A percentile compares a stretch with the other conserved stretches of the same genome.
phyloP scores from a whole-genome alignment of 1,284 basidiomycete species.

The Hypsizygus ulmarius region DNA sequence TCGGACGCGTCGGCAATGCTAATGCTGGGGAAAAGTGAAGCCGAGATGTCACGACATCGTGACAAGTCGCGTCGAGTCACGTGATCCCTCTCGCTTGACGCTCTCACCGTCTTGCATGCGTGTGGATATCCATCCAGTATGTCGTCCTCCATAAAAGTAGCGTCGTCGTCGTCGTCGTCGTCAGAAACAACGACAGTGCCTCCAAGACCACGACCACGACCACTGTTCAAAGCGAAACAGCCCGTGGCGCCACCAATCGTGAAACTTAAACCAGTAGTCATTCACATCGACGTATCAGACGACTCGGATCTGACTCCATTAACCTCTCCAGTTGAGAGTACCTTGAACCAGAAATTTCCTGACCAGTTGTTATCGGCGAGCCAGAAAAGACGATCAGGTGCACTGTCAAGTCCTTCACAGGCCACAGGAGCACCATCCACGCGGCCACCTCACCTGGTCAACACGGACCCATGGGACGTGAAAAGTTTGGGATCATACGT shows the following conservation, averaged over 20 bases:
- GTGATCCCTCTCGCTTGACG: not conserved
- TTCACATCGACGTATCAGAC: conserved; percentile 8
- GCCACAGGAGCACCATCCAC: conserved; percentile 1
- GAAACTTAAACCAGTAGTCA: not conserved
- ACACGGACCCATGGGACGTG: conserved; percentile 16
- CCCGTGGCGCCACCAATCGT: conserved; percentile 1
- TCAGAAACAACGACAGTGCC: not conserved
- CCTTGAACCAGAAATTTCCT: not conserved
- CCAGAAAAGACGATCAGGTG: not conserved
- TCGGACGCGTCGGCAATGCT: no score
- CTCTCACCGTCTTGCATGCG: no score
- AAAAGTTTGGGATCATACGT: conserved; percentile 33
- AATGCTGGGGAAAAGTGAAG: not conserved
- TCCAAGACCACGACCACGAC: no score
- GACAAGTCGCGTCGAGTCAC: conserved; percentile 4
- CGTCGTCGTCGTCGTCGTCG: conserved; percentile 1
- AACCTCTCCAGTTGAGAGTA: conserved; percentile 14
- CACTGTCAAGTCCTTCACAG: not conserved
- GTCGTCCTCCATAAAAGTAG: conserved; percentile 3
- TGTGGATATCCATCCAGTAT: not conserved
- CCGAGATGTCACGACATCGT: conserved; percentile 1
- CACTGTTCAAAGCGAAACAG: not conserved
- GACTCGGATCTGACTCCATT: conserved; percentile 17
- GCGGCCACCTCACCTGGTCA: not conserved
- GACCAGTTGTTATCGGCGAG: not conserved